Evolutionary conservation across 192 early-diverging fungal genomes (phyloP).

Genomic region (Linnemannia exigua): DNA sequence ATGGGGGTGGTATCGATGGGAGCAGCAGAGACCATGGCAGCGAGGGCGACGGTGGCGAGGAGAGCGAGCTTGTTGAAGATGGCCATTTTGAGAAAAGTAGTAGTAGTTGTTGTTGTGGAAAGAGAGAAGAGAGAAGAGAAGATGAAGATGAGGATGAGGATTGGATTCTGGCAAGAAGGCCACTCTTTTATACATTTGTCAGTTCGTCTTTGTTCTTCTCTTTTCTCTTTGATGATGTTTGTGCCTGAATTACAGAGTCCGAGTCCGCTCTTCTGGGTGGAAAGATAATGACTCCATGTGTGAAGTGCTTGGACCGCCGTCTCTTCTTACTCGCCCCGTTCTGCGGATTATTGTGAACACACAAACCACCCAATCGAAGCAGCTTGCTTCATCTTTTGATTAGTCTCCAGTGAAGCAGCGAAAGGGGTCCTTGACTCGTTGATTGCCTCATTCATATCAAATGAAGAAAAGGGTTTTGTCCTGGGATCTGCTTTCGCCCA

Average conservation of each 20-base stretch:
- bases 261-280: background rate
- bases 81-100: slow-evolving; percentile 30
- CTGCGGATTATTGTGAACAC: background rate
- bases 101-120: slow-evolving; percentile 7
- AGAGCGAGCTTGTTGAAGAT: slow-evolving; percentile 52
- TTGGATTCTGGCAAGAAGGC: background rate
- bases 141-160: slow-evolving; percentile 15
- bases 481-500: background rate
- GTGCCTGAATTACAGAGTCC: background rate
- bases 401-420: background rate
- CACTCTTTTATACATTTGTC: slow-evolving; percentile 1
- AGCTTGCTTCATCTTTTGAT: background rate
- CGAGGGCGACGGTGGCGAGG: slow-evolving; percentile 45
- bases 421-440: background rate
- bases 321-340: background rate
- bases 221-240: background rate
- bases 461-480: background rate
- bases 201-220: background rate
- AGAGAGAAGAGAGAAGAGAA: background rate
- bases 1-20: slow-evolving; percentile 5
- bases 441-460: background rate
- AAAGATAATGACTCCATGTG: background rate
- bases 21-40: slow-evolving; percentile 32
- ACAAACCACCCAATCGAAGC: background rate
- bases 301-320: background rate